Evolutionary conservation across 768 basidiomycete genomes (phyloP), one percentile per base, ranked within the genome.

Genomic region (Auricularia heimuer): DNA sequence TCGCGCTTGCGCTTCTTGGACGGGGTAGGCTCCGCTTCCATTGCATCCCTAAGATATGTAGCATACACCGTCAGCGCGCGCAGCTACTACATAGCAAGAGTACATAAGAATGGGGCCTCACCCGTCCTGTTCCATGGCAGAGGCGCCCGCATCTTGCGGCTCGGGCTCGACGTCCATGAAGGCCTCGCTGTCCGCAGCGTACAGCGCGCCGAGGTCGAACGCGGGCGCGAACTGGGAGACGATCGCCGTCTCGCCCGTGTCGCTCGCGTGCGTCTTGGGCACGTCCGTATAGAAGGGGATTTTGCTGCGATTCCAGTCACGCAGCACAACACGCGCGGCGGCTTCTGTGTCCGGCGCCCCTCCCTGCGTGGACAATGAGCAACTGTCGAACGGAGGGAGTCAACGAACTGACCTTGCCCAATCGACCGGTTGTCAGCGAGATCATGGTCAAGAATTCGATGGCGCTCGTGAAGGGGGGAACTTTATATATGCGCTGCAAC

Each of bases 301-400:
- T 72, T 93, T 96, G 73, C 97, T 94, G 65, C 92, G 85, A 70
- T 98, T 98, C 95, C 96, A 99, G 72, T 99, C 94, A 61, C 80
- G 83, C 1, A 98, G 75, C 29, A 98, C 82, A 14, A 88, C 85
- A 37, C 92, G 86, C 0, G 95, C 93, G 0, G 93, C 83, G 4
- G 89, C 80, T 54, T 88, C 84, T 37, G 95, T 74, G 74, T 98
- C 94, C 1, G 96, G 95, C 0, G 93, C 89, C 61, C 96, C 96
- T 36, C 94, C 94, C 89, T 92, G 68, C 3, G 24, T 16, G 21
- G 58, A 61, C 35, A 44, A 47, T 56, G 35, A 29, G 8, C 42
- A 63, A 11, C 21, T 11, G 33, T 24, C 34, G 11, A 12, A 16
- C 6, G 36, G 12, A 68, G 29, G 18, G 44, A 29, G 1, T 18